Evolutionary conservation across 768 basidiomycete species (phyloP).

Genomic region (Amanita pallidorosea): DNA sequence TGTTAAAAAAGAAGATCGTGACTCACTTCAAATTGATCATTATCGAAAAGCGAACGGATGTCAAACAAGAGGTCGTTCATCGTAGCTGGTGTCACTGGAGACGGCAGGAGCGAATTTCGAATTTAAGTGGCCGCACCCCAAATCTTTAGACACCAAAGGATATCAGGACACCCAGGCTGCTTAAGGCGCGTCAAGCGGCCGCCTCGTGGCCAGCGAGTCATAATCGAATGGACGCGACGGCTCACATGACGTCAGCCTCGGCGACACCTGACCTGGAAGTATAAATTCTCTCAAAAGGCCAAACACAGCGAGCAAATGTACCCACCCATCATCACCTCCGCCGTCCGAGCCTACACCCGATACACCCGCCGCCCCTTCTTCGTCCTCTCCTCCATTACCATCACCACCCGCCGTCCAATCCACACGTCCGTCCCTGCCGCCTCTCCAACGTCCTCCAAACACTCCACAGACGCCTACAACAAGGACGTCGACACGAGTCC

Average conservation of each 20-base stretch:
- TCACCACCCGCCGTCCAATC: not conserved
- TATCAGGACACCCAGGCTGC: too few species aligned
- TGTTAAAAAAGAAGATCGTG: too few species aligned
- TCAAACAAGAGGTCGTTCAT: too few species aligned
- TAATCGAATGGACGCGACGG: too few species aligned
- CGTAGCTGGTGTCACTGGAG: too few species aligned
- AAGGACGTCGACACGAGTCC: constrained; percentile 37
- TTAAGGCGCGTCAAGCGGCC: too few species aligned
- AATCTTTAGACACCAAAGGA: too few species aligned
- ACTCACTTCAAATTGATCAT: too few species aligned
- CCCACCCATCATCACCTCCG: not conserved
- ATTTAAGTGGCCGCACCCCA: too few species aligned
- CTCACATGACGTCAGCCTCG: not conserved
- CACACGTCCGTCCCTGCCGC: not conserved
- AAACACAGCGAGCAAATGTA: not conserved
- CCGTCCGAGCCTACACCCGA: not conserved
- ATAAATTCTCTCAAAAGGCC: not conserved
- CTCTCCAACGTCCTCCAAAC: constrained; percentile 6
- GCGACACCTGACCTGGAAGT: not conserved
- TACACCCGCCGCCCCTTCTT: not conserved
- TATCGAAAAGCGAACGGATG: too few species aligned
- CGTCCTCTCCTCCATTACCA: not conserved
- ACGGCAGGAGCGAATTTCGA: too few species aligned
- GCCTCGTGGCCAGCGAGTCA: too few species aligned
- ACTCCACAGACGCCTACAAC: constrained; percentile 32